These are phyloP conservation scores for Reticulascus tulasneorum DNA, from an alignment of 2,329 filamentous ascomycete genomes.

Conservation along the genomic window DNA sequence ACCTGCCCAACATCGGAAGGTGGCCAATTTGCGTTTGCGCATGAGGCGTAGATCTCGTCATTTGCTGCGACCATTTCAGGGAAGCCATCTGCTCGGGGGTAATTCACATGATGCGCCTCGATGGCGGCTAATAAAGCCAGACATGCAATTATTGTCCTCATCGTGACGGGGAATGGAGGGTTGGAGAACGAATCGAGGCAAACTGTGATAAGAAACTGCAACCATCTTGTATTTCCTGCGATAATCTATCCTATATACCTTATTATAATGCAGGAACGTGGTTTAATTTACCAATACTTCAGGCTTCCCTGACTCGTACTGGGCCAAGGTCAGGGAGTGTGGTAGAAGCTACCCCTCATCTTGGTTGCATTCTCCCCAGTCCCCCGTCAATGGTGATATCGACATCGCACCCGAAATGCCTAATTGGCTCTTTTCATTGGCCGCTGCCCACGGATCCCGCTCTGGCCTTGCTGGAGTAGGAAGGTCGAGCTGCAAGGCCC, in stretches of 20 bases:
- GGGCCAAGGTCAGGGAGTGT: not conserved
- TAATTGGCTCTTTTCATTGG: not conserved
- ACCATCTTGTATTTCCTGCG: too few relatives aligned
- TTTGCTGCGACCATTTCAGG: slow-evolving; percentile 4
- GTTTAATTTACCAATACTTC: not conserved
- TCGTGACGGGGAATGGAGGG: not conserved
- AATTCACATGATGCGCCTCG: slow-evolving; percentile 43
- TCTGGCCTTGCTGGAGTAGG: slow-evolving; percentile 1
- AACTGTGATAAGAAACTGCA: too few relatives aligned
- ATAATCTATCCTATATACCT: too few relatives aligned
- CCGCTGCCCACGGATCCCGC: not conserved
- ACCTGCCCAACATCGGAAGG: slow-evolving; percentile 13
- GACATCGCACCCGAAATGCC: not conserved
- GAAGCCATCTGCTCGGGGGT: not conserved
- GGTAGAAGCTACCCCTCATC: not conserved
- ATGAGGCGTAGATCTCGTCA: slow-evolving; percentile 11
- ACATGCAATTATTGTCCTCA: not conserved
- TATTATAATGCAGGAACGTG: too few relatives aligned
- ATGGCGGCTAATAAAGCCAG: slow-evolving; percentile 28
- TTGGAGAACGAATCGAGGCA: not conserved
- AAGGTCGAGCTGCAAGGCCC: too few relatives aligned
- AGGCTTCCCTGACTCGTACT: not conserved
- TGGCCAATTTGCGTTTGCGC: slow-evolving; percentile 19
- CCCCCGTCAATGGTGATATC: not conserved
- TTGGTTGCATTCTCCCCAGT: too few relatives aligned